Base-by-base conservation (phyloP, 2,329 filamentous ascomycete species). In the Fonsecaea erecta region DNA sequence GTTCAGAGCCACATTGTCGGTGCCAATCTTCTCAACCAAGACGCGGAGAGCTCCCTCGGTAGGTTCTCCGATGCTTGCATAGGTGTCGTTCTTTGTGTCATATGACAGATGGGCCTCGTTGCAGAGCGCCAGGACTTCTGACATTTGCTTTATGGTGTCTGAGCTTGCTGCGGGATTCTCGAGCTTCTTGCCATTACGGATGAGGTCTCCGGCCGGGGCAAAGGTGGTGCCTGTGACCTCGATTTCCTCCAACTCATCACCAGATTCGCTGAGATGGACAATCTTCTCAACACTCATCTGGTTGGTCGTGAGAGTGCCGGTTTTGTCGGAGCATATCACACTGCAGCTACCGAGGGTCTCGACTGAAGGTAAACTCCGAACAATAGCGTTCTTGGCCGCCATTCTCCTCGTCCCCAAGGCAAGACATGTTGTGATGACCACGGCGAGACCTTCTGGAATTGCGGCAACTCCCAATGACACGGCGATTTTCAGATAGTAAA, bases 321-420 rank as follows among this genome's bases (percentile, higher is more conserved):
- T 99, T 84, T 99, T 99, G 84, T 99, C 95, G 3, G 96, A 99
- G 83, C 96, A 99, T 77, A 99, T 97, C 63, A 99, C 93, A 75
- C 95, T 99, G 86, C 95, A 99, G 85, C 95, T 99, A 76, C 95
- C 95, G 60, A 99, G 85, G 12, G 95, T 99, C 80, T 99, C 95
- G 59, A 99, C 95, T 1, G 95, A 99, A 21, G 95, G 95, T 73
- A 99, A 82, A 76, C 93, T 97, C 78, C 96, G 88, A 64, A 99
- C 96, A 40, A 99, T 93, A 7, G 95, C 95, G 75, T 98, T 98
- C 84, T 97, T 98, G 65, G 93, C 91, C 21, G 95, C 96, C 96
- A 99, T 99, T 81, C 97, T 98, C 70, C 95, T 89, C 3, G 96
- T 99, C 72, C 96, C 95, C 34, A 99, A 85, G 69, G 95, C 95